Percentiles rank a stretch among this genome's conserved stretches.
These are phyloP conservation scores for Fusarium sp. DNA, from an alignment of 2,329 filamentous ascomycete species.

Conservation along the genomic window DNA sequence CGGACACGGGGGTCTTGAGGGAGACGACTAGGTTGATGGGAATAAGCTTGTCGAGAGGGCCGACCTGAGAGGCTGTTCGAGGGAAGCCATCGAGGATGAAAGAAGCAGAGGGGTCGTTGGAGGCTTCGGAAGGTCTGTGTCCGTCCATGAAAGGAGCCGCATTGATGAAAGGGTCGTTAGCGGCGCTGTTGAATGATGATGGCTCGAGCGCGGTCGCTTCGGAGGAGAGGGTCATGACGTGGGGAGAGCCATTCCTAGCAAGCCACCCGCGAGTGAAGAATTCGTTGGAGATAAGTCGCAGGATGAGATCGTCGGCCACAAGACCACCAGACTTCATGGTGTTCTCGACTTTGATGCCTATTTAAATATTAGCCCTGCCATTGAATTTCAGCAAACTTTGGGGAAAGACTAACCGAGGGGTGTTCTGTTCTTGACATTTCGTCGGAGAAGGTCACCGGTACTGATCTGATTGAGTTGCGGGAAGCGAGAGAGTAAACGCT, in stretches of 20 bases:
- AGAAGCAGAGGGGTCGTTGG: slow-evolving; percentile 81
- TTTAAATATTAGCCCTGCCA: slow-evolving; percentile 10
- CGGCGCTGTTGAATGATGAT: slow-evolving; percentile 51
- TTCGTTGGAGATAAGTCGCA: slow-evolving; percentile 92
- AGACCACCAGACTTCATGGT: slow-evolving; percentile 90
- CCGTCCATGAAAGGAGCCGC: slow-evolving; percentile 56
- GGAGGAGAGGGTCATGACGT: slow-evolving; percentile 67
- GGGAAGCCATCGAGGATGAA: slow-evolving; percentile 98
- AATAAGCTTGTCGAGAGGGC: slow-evolving; percentile 81
- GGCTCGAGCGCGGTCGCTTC: slow-evolving; percentile 55
- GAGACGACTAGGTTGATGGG: slow-evolving; percentile 97
- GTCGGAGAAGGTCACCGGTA: slow-evolving; percentile 90
- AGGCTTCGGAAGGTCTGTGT: slow-evolving; percentile 60
- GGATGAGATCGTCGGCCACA: slow-evolving; percentile 92
- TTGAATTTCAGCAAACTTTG: not conserved
- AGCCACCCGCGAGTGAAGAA: slow-evolving; percentile 90
- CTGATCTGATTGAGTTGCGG: slow-evolving; percentile 92
- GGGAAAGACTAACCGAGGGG: slow-evolving; percentile 76
- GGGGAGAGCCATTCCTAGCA: slow-evolving; percentile 59
- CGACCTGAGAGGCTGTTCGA: slow-evolving; percentile 84
- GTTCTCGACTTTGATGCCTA: slow-evolving; percentile 90
- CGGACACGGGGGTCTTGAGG: slow-evolving; percentile 84
- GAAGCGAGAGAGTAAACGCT: slow-evolving; percentile 87
- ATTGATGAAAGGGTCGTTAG: slow-evolving; percentile 59
- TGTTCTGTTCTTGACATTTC: slow-evolving; percentile 91